Base-by-base conservation (phyloP, 1,284 basidiomycete genomes). In the Gymnopus androsaceus region DNA sequence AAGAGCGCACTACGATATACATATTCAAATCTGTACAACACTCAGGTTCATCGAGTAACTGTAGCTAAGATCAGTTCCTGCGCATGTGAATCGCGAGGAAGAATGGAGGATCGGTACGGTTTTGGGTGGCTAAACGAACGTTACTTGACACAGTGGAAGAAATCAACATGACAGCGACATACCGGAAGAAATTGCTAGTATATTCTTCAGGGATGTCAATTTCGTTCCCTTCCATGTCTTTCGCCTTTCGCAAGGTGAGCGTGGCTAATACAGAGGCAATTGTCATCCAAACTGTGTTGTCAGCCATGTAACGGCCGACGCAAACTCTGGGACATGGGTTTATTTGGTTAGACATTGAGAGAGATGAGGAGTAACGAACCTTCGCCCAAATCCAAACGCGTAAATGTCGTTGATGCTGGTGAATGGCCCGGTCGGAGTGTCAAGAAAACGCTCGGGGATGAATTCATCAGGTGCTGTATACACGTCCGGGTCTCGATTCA, bases 231-330 rank as follows among this genome's bases (percentile, higher is more conserved):
- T 61, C 17, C 23, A 42, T 33, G 30, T 57, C 58, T 14, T 52
- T 42, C 12, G 51, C 57, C 42, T 59, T 63, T 1, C 53, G 17
- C 11, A 62, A 52, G 5, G 42, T 52, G 12, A 59, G n/a, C 5
- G 54, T 57, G 7, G 62, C 44, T 4, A 63, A 37, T 0, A 62
- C 54, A 12, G 54, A 59, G 6, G 59, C 62, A 8, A 64, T 54
- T 4, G 55, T 40, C 15, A 64, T 56, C 61, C 62, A 62, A 6
- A 62, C 40, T 21, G 50, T 57, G 9, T 50, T 52, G 14, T 60
- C 57, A 34, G 55, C 62, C 25, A 61, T 45, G 34, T 49, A 49
- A 4, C 59, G 41, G 19, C 60, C 63, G 0, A 58, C 59, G 27
- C 63, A 64, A 2, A 58, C 50, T 45, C 62, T 64, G 12, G 3